Base-by-base conservation (phyloP, 805 yeast species). In the Ogataea zsoltii region DNA sequence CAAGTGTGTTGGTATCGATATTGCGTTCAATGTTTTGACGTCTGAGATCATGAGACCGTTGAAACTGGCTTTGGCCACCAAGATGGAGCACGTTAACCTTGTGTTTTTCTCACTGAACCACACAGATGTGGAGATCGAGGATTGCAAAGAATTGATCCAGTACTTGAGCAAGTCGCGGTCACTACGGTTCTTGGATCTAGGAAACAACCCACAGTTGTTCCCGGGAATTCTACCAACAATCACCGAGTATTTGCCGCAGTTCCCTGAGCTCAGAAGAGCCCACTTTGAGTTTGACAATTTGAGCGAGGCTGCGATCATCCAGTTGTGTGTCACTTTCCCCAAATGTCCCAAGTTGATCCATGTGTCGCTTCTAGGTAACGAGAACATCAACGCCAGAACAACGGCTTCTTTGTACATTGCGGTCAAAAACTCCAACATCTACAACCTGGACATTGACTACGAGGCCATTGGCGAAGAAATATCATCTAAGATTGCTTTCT, bases 281-380 rank as follows among this genome's bases (percentile, higher is more conserved):
- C 84, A 79, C 57, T 75, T 79, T 53, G 84, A 79, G 53, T 67
- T 76, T 48, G 76, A 77, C 57, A 77, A 76, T 26, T 63, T 79
- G 42, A 65, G 74, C 1, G 68, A 71, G 31, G 70, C 71, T 37
- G 69, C 77, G 7, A 68, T 79, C 28, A 68, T 74, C 25, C 80
- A 79, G 9, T 69, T 79, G 32, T 71, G 77, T 18, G 70, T 70
- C 30, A 68, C 74, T 9, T 65, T 77, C 35, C 80, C 78, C 0
- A 67, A 73, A 36, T 68, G 80, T 41, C 63, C 70, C n/a, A 68
- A 66, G 15, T 63, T 79, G 34, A 68, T 76, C 16, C 83, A 79
- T 51, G 81, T 78, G 6, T 77, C 83, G 0, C 62, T 79, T 21
- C 59, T 79, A 28, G 84, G 84, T 9, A 79, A 79, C 55, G 64